Base-by-base conservation (phyloP, 768 basidiomycete genomes). In the Amanita polypyramis region DNA sequence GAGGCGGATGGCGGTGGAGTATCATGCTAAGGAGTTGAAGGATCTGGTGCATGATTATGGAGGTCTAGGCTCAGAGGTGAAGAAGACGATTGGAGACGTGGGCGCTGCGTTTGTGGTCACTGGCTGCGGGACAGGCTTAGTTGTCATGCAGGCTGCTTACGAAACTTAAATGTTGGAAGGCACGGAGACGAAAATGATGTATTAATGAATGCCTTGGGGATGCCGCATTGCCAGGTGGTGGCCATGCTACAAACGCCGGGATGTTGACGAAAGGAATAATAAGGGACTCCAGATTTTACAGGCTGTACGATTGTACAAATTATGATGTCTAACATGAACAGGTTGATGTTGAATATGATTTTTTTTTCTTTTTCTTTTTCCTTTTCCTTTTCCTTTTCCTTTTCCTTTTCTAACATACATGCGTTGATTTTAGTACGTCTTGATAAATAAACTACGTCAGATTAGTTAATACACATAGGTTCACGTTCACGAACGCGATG, bases 81-180 rank as follows among this genome's bases (percentile, higher is more conserved):
- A 74, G 60, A 84, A 85, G 67, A 91, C 92, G 17, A 70, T 95
- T 20, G 94, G 94, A 2, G 88, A 94, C 60, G 82, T 88, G 14
- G 87, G 80, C 2, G 76, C 82, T 34, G 82, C 82, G 38, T 77
- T 94, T 60, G 77, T 92, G 10, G 67, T 82, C 2, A 70, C 78
- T 5, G 76, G 75, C 1, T 67, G 70, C 43, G 75, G 74, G 30
- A 68, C 72, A 36, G 84, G 78, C 15, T 56, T 88, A 34, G 65
- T 88, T 30, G 84, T 90, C 1, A 58, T 90, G 29, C 87, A 89
- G 65, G 77, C 80, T 39, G 65, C 70, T 37, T 10, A 54, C 46
- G 44, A 43, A 12, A 34, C 33, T 10, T 45, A 20, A 44, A 15
- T 12, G 29, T 19, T 14, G 42, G 11, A 38, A 19, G 12, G 8